These are phyloP conservation scores for Chrysoporthe deuterocubensis DNA, from an alignment of 2,329 filamentous ascomycete genomes.

Conservation along the genomic window DNA sequence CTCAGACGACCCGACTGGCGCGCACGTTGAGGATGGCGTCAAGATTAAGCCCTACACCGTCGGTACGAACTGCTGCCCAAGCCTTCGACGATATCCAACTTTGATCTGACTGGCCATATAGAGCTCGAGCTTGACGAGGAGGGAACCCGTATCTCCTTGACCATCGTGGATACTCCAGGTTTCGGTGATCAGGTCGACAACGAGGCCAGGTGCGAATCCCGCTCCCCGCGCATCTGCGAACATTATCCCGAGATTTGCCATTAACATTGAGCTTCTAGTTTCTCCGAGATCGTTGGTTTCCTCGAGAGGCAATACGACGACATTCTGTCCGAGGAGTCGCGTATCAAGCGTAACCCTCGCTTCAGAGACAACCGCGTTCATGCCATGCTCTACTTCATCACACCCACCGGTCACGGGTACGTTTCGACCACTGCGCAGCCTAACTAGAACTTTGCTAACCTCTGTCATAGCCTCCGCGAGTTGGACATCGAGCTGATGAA, in stretches of 20 bases:
- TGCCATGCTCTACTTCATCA: constrained; percentile 98
- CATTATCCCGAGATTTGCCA: not conserved
- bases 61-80: constrained; percentile 62
- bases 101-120: constrained; percentile 42
- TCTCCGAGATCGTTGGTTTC: constrained; percentile 96
- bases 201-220: constrained; percentile 76
- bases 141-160: constrained; percentile 95
- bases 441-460: constrained; percentile 11
- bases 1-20: constrained; percentile 83
- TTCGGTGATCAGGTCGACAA: constrained; percentile 99
- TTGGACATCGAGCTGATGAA: constrained; percentile 99
- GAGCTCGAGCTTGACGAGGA: constrained; percentile 97
- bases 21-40: constrained; percentile 94
- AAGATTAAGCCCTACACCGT: constrained; percentile 99
- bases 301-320: constrained; percentile 99
- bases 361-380: constrained; percentile 99
- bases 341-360: constrained; percentile 99
- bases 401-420: constrained; percentile 92
- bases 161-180: constrained; percentile 96
- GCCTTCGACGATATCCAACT: constrained; percentile 29
- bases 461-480: constrained; percentile 80
- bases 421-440: constrained; percentile 36
- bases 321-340: constrained; percentile 97
- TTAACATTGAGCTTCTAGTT: constrained; percentile 57
- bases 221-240: not conserved